Conservation (phyloP, 805 yeast genomes). For the Priceomyces fermenticarens region DNA sequence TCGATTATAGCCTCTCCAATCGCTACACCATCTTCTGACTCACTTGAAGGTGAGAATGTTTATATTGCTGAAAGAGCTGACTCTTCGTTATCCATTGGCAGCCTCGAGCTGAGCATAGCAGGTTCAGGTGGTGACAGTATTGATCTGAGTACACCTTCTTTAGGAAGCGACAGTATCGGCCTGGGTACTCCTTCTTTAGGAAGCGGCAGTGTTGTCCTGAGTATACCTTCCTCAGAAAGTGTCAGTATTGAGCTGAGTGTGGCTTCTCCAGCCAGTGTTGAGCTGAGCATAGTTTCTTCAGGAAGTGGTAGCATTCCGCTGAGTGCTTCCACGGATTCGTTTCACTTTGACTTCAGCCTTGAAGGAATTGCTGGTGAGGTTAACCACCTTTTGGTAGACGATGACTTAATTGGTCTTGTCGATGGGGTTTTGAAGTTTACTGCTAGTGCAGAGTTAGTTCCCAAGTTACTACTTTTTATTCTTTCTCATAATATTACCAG, state of each 20-base stretch:
- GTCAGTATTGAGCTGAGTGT: too few species aligned
- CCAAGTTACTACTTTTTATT: conserved; percentile 19
- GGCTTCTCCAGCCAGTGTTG: too few species aligned
- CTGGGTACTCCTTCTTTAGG: too few species aligned
- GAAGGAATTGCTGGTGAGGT: conserved; percentile 29
- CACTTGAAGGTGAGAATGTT: not conserved
- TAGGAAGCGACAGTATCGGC: too few species aligned
- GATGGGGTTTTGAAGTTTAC: conserved; percentile 21
- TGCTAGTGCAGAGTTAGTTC: conserved; percentile 20
- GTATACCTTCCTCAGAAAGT: too few species aligned
- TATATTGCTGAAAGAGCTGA: not conserved
- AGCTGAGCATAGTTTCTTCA: too few species aligned
- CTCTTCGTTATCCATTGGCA: not conserved
- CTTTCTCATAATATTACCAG: conserved; percentile 22
- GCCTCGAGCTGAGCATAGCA: not conserved
- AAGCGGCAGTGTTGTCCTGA: too few species aligned
- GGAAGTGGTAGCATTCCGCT: too few species aligned
- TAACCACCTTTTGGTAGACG: conserved; percentile 19
- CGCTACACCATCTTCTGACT: conserved; percentile 1
- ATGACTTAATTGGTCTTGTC: conserved; percentile 17
- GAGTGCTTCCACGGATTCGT: not conserved
- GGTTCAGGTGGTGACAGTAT: too few species aligned
- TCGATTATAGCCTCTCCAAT: not conserved
- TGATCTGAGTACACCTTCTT: too few species aligned
- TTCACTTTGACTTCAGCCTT: conserved; percentile 9